A percentile compares a stretch with the other conserved stretches of the same genome.
Evolutionary conservation across 306 rosid species (phyloP).

Genomic region (Sesbania bispinosa): DNA sequence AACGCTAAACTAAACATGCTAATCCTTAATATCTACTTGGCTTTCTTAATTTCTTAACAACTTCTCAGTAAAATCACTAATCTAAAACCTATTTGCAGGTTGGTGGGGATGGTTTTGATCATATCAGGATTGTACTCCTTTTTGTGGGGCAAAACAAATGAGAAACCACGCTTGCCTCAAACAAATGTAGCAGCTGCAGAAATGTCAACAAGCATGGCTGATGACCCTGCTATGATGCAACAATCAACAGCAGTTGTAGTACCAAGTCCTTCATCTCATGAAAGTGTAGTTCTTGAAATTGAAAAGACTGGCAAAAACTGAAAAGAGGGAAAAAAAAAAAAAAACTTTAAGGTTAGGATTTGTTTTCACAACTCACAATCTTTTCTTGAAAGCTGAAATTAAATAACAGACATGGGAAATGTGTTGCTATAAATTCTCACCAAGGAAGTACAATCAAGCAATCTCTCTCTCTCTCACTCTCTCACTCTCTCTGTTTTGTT

Average conservation of each 20-base stretch:
- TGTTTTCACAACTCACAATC: background rate
- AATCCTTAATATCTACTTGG: too few relatives aligned
- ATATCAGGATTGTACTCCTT: conserved; percentile 53
- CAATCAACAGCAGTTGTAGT: conserved; percentile 26
- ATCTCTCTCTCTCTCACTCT: too few relatives aligned
- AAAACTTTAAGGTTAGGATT: background rate
- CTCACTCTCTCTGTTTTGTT: too few relatives aligned
- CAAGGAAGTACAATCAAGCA: too few relatives aligned
- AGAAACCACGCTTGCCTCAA: background rate
- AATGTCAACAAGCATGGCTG: conserved; percentile 4
- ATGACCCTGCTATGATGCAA: background rate
- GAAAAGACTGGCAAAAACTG: background rate
- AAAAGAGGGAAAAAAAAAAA: too few relatives aligned
- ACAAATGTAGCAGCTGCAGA: conserved; percentile 7
- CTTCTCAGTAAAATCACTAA: background rate
- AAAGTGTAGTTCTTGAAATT: background rate
- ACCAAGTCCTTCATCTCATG: conserved; percentile 28
- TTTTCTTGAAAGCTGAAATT: background rate
- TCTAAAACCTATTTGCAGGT: conserved; percentile 29
- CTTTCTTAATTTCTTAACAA: too few relatives aligned
- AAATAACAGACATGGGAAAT: background rate
- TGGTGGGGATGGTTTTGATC: conserved; percentile 57
- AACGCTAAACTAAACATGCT: too few relatives aligned
- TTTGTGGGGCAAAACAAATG: conserved; percentile 55
- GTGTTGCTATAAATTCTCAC: background rate